Conservation (phyloP, 2,329 filamentous ascomycete genomes). For the Amylocarpus encephaloides region DNA sequence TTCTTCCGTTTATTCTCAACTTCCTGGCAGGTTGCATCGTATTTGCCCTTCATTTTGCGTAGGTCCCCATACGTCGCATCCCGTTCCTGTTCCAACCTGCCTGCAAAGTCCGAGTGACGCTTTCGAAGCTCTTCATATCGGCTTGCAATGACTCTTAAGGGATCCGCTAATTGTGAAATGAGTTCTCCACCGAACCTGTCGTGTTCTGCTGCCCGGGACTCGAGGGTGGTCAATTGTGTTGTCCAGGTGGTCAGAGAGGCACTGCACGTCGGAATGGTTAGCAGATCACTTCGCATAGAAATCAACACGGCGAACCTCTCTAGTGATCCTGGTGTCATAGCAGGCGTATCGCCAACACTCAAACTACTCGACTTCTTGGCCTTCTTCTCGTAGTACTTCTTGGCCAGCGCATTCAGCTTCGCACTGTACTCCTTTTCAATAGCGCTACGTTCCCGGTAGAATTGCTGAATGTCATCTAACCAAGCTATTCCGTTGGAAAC, state of each 20-base stretch:
- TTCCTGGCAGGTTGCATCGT: slow-evolving; percentile 88
- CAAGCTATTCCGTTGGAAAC: slow-evolving; percentile 82
- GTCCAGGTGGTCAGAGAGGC: slow-evolving; percentile 97
- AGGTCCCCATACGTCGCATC: slow-evolving; percentile 79
- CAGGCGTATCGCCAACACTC: slow-evolving; percentile 88
- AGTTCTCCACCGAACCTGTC: slow-evolving; percentile 78
- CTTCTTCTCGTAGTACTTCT: slow-evolving; percentile 98
- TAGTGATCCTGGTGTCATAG: slow-evolving; percentile 88
- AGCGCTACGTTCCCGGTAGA: slow-evolving; percentile 87
- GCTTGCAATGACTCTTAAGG: slow-evolving; percentile 65
- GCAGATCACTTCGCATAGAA: slow-evolving; percentile 3
- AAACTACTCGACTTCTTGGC: slow-evolving; percentile 78
- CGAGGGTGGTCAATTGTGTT: slow-evolving; percentile 84
- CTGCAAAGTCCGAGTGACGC: slow-evolving; percentile 80
- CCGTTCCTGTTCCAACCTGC: slow-evolving; percentile 82
- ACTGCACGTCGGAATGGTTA: slow-evolving; percentile 39
- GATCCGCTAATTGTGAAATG: slow-evolving; percentile 75
- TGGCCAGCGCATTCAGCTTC: slow-evolving; percentile 80
- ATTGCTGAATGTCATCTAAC: slow-evolving; percentile 95
- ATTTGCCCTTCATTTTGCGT: slow-evolving; percentile 86
- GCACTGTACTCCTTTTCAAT: slow-evolving; percentile 97
- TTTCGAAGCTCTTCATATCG: slow-evolving; percentile 92
- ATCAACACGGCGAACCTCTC: slow-evolving; percentile 57
- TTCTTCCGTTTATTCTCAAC: slow-evolving; percentile 94
- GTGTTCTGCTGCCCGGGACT: slow-evolving; percentile 81